phyloP scores from a whole-genome alignment of 352 stramenopile genomes.

The Nothophytophthora sp. region DNA sequence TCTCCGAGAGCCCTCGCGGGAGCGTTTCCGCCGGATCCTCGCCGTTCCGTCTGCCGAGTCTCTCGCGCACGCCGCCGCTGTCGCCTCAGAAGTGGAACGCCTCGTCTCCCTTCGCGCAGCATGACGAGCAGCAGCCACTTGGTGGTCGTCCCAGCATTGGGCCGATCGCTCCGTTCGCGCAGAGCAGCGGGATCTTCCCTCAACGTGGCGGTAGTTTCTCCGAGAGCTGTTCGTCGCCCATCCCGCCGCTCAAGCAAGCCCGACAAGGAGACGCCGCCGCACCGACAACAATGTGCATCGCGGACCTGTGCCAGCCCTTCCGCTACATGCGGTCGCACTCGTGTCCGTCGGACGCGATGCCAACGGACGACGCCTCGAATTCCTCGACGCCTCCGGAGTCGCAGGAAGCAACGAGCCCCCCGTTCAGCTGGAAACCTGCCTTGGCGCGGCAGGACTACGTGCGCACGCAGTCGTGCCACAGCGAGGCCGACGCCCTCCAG shows the following conservation, averaged over 20 bases:
- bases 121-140: conserved; percentile 11
- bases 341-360: conserved; percentile 73
- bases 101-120: conserved; percentile 17
- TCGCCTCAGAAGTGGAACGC: conserved; percentile 45
- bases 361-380: background rate
- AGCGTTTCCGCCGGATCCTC: conserved; percentile 20
- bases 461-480: conserved; percentile 26
- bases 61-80: conserved; percentile 39
- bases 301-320: conserved; percentile 60
- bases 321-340: conserved; percentile 66
- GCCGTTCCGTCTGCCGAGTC: conserved; percentile 49
- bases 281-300: conserved; percentile 34
- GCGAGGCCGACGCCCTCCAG: conserved; percentile 18
- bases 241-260: conserved; percentile 37
- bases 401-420: background rate
- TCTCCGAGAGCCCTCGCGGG: conserved; percentile 23
- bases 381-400: conserved; percentile 2
- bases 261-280: conserved; percentile 18
- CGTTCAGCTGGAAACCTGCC: conserved; percentile 20
- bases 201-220: conserved; percentile 33
- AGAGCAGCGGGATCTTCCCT: conserved; percentile 19
- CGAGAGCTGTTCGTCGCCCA: conserved; percentile 33
- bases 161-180: conserved; percentile 16
- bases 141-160: conserved; percentile 20
- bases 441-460: conserved; percentile 22